These are phyloP conservation scores for Podila verticillata DNA, from an alignment of 192 early-diverging fungal genomes.

Conservation along the genomic window DNA sequence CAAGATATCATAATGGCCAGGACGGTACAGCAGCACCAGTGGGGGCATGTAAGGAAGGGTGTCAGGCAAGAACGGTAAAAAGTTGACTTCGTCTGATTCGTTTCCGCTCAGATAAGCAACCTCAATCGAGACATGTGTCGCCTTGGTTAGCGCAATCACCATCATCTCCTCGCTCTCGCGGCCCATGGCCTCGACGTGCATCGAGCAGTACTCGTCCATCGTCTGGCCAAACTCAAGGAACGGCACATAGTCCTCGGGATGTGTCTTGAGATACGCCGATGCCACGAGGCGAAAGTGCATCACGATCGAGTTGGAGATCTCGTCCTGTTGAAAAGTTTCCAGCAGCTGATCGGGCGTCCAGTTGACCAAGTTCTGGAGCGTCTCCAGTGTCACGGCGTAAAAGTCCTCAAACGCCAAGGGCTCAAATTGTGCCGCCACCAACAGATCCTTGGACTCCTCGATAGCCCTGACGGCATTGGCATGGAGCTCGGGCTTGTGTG, in stretches of 20 bases:
- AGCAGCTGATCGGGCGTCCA: conserved; percentile 50
- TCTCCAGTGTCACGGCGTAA: conserved; percentile 59
- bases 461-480: conserved; percentile 41
- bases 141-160: conserved; percentile 78
- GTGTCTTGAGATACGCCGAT: conserved; percentile 64
- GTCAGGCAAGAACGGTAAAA: conserved; percentile 78
- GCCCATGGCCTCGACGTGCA: conserved; percentile 67
- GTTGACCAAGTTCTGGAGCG: conserved; percentile 40
- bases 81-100: conserved; percentile 65
- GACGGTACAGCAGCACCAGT: conserved; percentile 59
- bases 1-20: conserved; percentile 83
- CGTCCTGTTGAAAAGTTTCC: conserved; percentile 61
- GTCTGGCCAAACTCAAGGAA: conserved; percentile 64
- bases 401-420: conserved; percentile 63
- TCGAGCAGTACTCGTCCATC: conserved; percentile 65
- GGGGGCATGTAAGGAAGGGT: conserved; percentile 53
- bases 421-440: conserved; percentile 58
- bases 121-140: conserved; percentile 67
- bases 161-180: conserved; percentile 85
- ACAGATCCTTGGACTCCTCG: conserved; percentile 49
- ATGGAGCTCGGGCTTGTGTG: conserved; percentile 22
- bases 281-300: conserved; percentile 65
- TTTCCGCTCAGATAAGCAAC: conserved; percentile 78
- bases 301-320: conserved; percentile 67
- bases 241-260: conserved; percentile 66